Evolutionary conservation across 306 rosid species (phyloP).

Genomic region (Ormosia emarginata): DNA sequence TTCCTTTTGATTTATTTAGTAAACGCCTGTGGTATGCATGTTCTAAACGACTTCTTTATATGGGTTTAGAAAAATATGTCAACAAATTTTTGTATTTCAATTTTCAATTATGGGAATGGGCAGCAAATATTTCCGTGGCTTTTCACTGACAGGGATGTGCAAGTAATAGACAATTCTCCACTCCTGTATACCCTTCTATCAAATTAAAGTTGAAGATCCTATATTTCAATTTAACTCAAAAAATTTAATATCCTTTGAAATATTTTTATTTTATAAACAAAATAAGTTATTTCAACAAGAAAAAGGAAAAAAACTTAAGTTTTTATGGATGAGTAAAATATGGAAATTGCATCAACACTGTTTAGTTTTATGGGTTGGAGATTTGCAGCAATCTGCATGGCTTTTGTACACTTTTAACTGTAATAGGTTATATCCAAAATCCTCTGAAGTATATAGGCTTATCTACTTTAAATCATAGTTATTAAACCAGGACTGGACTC

Average conservation of each 20-base stretch:
- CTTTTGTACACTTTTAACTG: background rate
- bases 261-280: background rate
- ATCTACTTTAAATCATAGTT: background rate
- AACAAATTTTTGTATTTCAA: background rate
- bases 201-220: background rate
- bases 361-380: constrained; percentile 2
- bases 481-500: background rate
- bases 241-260: background rate
- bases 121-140: background rate
- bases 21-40: constrained; percentile 3
- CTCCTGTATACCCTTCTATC: background rate
- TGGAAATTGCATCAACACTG: background rate
- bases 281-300: background rate
- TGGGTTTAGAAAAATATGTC: background rate
- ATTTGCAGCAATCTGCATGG: background rate
- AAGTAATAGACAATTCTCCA: background rate
- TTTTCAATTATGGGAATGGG: background rate
- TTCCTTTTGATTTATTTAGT: constrained; percentile 6
- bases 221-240: background rate
- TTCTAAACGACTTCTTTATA: background rate
- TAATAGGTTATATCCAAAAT: background rate
- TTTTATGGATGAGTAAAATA: background rate
- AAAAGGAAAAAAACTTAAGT: too few species aligned
- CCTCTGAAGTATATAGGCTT: background rate
- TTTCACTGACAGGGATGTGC: background rate